Percentiles rank a stretch among this genome's conserved stretches.
Conservation (phyloP, 2,329 filamentous ascomycete species). For the Hymenoscyphus linearis region DNA sequence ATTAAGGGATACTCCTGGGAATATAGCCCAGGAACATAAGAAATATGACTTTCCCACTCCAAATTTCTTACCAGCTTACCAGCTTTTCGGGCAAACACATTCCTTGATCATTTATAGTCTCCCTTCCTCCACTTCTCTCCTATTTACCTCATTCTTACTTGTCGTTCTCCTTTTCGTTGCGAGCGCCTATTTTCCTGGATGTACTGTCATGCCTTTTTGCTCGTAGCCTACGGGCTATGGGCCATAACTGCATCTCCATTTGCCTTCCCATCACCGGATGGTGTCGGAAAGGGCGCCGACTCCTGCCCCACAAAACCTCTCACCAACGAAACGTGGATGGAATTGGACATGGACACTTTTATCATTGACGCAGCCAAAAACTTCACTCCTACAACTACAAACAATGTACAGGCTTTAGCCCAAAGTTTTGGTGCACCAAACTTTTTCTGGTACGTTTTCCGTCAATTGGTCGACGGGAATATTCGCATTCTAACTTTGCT, state of each 20-base stretch:
- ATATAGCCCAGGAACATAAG: no score
- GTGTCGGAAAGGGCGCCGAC: constrained; percentile 1
- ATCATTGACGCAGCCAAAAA: constrained; percentile 1
- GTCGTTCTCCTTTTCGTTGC: no score
- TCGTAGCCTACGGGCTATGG: no score
- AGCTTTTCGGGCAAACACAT: no score
- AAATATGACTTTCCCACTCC: no score
- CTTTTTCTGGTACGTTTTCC: constrained; percentile 14
- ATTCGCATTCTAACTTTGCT: background rate
- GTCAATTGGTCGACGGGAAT: background rate
- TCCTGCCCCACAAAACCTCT: constrained; percentile 9
- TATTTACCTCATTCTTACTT: no score
- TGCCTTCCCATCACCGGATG: background rate
- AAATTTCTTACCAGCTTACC: no score
- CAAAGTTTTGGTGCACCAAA: constrained; percentile 14
- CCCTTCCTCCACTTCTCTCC: no score
- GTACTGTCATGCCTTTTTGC: no score
- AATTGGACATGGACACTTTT: constrained; percentile 10
- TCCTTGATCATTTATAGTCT: no score
- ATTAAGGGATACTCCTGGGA: no score
- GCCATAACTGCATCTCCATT: background rate
- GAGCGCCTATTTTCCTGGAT: no score
- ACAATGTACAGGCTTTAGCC: constrained; percentile 16
- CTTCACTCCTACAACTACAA: constrained; percentile 4
- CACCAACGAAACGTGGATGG: constrained; percentile 7